Base-by-base conservation (phyloP, 2,329 filamentous ascomycete genomes). In the Passalora sequoiae region DNA sequence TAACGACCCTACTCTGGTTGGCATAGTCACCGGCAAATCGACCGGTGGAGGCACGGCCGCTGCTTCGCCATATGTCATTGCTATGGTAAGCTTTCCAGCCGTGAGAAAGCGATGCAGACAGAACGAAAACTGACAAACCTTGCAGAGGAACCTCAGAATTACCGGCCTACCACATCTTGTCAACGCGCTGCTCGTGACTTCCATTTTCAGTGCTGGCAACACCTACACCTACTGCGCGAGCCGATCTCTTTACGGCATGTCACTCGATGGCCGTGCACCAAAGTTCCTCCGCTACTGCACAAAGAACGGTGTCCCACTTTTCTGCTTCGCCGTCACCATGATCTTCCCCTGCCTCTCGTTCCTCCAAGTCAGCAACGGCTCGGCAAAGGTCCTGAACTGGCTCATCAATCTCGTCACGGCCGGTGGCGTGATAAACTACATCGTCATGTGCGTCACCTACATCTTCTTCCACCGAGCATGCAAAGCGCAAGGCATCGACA, bases 1-100 rank as follows among this genome's bases (percentile, higher is more conserved):
- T 49, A 56, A 63, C 39, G 60, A 66, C 47, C 54, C 56, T 4
- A 57, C 50, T 2, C 55, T 67, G 9, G 40, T 49, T 4, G 54
- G 28, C 10, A 58, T 65, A 17, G 17, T 57, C 33, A 36, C 8
- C n/a, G 52, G 47, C 13, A 55, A 45, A 3, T 15, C 24, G 1
- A 27, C 33, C 10, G 57, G 54, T 9, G 43, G 52, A 8, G 61
- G 60, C 8, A 61, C 58, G 31, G 84, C 84, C 1, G 83, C 84
- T 39, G 80, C 78, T 7, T 85, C 81, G 0, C 75, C 82, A 4
- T 79, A 78, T 54, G 80, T 83, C 32, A 70, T 71, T 46, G 69
- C 69, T 16, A 68, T 69, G 48, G 22, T 35, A 20, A 13, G 38
- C 28, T 20, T n/a, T 20, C 4, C 10, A 20, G 8, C 24, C 29